Evolutionary conservation across 2,329 filamentous ascomycete genomes (phyloP), one percentile per base, ranked within the genome.

Genomic region (Fusarium domesticum): DNA sequence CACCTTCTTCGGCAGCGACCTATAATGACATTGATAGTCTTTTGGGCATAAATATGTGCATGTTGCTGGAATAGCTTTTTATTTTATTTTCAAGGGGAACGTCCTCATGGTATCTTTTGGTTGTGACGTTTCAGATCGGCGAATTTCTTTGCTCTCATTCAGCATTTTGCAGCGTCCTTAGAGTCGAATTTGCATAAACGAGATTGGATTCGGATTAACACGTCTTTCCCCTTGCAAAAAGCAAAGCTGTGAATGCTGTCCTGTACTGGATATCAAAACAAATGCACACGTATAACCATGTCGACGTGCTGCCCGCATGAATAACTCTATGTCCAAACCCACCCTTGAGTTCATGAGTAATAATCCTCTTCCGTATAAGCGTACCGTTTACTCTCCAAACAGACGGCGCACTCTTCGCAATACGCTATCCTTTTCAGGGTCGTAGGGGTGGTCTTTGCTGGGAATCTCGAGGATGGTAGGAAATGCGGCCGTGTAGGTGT

Each of bases 381-480:
- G 37, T 20, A 6, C 14, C 16, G 7, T 20, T 65, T 80, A 91
- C 73, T 91, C 81, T 58, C 81, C 81, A 71, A 84, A 84, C 44
- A 82, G 54, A 47, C 78, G 73, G 50, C 78, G 73, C 35, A 98
- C 93, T 56, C 93, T 80, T 72, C 91, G 87, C 70, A 98, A 69
- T 34, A 98, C 92, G 64, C 92, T 97, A 69, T 98, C 93, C 76
- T 98, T 98, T 72, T 98, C 93, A 0, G 93, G 93, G 61, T 98
- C 92, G 65, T 98, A 98, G 2, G 93, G 93, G 67, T 98, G 93
- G 68, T 98, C 93, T 77, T 98, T 98, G 72, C 89, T 95, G 18
- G 93, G 93, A 49, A 98, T 97, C 70, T 98, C 93, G 45, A 98
- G 82, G 42, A 98, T 80, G 17, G 90, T 85, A n/a, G 93, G 93